Evolutionary conservation across 257 asterid species (phyloP), one percentile per base, ranked within the genome.

Genomic region (Galeopsis tetrahit): DNA sequence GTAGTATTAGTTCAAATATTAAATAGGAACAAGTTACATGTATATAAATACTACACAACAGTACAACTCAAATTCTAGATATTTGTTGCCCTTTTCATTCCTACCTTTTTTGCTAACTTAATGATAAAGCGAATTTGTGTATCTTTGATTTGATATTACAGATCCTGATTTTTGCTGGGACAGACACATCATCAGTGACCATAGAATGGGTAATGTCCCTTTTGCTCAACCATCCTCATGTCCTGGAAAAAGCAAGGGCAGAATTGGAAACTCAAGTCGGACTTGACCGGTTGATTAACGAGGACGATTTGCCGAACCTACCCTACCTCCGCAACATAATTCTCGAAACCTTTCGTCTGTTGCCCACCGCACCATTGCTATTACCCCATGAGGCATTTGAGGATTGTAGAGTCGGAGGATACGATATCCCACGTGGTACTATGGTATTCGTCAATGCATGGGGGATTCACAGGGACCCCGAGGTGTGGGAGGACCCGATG

Each of bases 141-240:
- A 40, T 46, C 3, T 44, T 1, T 44, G 43, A 46, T 46, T 21
- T 21, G 28, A n/a, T 11, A 2, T 4, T 4, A 11, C 56, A 49
- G 56, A 49, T 9, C 56, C 2, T 49, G 56, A n/a, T 78, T 11
- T 2, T 82, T 5, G 86, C 72, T 4, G 81, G 85, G 28, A 81
- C 81, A 5, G 83, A 75, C 53, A 75, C 83, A 1, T 53, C 77
- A 0, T 0, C 55, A 0, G 35, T 49, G 7, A 75, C 81, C 8
- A 17, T 78, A 14, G 83, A 82, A 73, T 82, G 86, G 83, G 86
- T 77, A 5, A 78, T 82, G 61, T 39, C 81, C 1, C 33, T 53
- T 3, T 5, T 53, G 13, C 60, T 53, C 7, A 82, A 82, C 34
- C 60, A 21, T 53, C 34, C 60, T 7, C 35, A 0, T 53, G 35